Conservation (phyloP, 352 stramenopile genomes). For the Pythium oligandrum region DNA sequence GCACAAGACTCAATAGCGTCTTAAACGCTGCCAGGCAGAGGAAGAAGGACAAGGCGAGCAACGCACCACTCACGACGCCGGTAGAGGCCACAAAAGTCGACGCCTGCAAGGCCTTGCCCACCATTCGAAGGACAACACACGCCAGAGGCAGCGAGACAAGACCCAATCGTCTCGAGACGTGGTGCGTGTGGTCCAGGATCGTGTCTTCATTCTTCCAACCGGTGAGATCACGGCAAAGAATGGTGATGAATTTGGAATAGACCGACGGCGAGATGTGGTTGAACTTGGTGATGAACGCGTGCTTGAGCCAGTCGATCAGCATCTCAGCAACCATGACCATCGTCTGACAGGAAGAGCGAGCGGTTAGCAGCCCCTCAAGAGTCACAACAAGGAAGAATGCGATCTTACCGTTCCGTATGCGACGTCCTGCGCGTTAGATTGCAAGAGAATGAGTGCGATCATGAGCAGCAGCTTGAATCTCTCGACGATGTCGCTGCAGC, state of each 20-base stretch:
- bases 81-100: constrained; percentile 31
- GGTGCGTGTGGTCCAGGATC: constrained; percentile 93
- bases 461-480: constrained; percentile 98
- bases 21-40: constrained; percentile 77
- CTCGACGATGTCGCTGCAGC: constrained; percentile 96
- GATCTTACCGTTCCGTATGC: constrained; percentile 59
- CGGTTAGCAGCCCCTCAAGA: too few relatives aligned
- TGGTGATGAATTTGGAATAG: constrained; percentile 95
- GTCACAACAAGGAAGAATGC: constrained; percentile 6
- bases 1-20: constrained; percentile 58
- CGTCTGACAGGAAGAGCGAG: constrained; percentile 20
- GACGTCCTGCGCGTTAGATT: constrained; percentile 75
- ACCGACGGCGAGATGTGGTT: constrained; percentile 93
- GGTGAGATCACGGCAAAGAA: constrained; percentile 93
- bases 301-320: constrained; percentile 98
- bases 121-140: constrained; percentile 89
- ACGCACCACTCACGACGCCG: constrained; percentile 14
- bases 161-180: constrained; percentile 90
- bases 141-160: constrained; percentile 93
- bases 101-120: constrained; percentile 54
- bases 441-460: constrained; percentile 92
- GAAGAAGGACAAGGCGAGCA: constrained; percentile 61
- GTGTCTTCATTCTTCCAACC: constrained; percentile 90
- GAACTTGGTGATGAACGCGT: constrained; percentile 99
- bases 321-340: constrained; percentile 93